Percentiles rank a stretch among this genome's conserved stretches.
phyloP scores from a whole-genome alignment of 2,329 filamentous ascomycete genomes.

The Aspergillus sp. region DNA sequence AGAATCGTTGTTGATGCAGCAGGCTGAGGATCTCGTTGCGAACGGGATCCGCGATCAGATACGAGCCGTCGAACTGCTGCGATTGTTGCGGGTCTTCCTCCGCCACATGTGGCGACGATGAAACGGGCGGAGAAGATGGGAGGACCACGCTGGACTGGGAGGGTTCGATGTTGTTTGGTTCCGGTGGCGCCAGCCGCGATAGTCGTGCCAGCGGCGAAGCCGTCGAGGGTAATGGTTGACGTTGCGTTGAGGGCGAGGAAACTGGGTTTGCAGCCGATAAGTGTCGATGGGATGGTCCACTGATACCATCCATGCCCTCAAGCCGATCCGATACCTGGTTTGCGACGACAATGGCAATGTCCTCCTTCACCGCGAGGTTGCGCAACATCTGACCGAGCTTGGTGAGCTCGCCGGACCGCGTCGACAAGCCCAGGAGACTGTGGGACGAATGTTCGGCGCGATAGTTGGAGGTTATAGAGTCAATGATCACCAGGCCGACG shows the following conservation, averaged over 20 bases:
- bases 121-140: constrained; percentile 24
- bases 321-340: constrained; percentile 97
- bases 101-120: constrained; percentile 28
- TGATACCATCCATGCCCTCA: constrained; percentile 27
- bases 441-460: constrained; percentile 68
- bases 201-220: constrained; percentile 21
- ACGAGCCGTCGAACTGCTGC: constrained; percentile 28
- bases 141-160: constrained; percentile 14
- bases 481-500: constrained; percentile 79
- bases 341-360: constrained; percentile 82
- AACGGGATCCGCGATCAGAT: constrained; percentile 38
- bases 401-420: constrained; percentile 73
- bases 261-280: background rate
- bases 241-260: constrained; percentile 14
- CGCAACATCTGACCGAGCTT: constrained; percentile 72
- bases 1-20: constrained; percentile 90
- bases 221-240: constrained; percentile 10
- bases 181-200: constrained; percentile 1
- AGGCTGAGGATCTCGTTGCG: constrained; percentile 63
- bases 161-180: constrained; percentile 15
- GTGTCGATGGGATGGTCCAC: background rate
- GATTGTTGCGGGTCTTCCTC: constrained; percentile 23
- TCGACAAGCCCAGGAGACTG: constrained; percentile 60
- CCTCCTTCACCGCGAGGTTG: constrained; percentile 69
- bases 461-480: constrained; percentile 94